Base-by-base conservation (phyloP, 345 rosid genomes). In the Brassica rapa region DNA sequence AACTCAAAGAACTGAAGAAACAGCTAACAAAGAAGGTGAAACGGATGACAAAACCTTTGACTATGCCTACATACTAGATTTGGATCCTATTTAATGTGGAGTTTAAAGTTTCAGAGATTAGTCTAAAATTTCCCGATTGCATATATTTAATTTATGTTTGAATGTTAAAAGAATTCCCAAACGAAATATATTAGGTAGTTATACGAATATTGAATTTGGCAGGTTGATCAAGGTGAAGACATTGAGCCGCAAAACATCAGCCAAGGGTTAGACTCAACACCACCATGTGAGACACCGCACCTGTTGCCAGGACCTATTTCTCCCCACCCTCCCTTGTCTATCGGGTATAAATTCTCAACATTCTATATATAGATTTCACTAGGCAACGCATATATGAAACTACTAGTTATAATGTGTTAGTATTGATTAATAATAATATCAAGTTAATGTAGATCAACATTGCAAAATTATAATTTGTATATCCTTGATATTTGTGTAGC, bases 11-110 rank as follows among this genome's bases (percentile, higher is more conserved):
- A 64, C 87, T 89, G 12, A 89, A 88, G 79, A 86, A 82, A 63
- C 65, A 70, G 65, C 86, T 93, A 7, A 75, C 77, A 46, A 86
- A 89, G 74, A 78, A 90, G 96, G 98, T 93, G 73, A 71, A 60
- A 66, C 4, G 8, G 12, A 43, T 16, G 6, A 56, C 61, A 64
- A 19, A 51, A 21, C 51, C 25, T 6, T 19, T 66, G 24, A 27
- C 24, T 67, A 49, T 7, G 51, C 41, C 25, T 33, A 37, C 30
- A 59, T 24, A 23, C 25, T 23, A 21, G 15, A 37, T 35, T 63
- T 53, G n/a, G 29, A 16, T 23, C 6, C 7, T 32, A 43, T 62
- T 19, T 7, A n/a, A 46, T 49, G 2, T 24, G 35, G 41, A 15
- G 37, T 74, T 75, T 29, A 6, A 51, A n/a, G 1, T 35, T 14